phyloP scores from a whole-genome alignment of 2,329 filamentous ascomycete species.

The Claviceps spartinae region DNA sequence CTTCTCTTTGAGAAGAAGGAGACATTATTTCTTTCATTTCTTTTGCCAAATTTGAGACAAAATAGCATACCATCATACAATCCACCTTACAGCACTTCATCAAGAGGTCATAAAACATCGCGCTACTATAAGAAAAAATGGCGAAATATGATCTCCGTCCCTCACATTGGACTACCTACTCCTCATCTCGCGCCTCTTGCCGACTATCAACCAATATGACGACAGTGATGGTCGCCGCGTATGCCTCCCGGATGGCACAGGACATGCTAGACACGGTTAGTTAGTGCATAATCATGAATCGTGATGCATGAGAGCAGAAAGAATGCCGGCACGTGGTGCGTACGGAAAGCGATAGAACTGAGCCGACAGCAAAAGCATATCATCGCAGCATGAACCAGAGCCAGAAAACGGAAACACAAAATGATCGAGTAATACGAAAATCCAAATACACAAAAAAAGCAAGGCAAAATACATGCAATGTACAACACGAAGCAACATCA shows the following conservation, averaged over 20 bases:
- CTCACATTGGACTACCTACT: background rate
- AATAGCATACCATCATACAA: no score
- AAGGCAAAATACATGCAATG: background rate
- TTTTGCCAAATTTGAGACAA: no score
- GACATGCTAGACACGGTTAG: slow-evolving; percentile 39
- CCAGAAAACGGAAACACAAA: no score
- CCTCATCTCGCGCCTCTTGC: slow-evolving; percentile 28
- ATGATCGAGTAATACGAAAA: no score
- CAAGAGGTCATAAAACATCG: background rate
- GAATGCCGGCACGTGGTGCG: no score
- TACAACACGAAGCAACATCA: slow-evolving; percentile 7
- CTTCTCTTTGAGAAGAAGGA: no score
- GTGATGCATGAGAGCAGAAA: no score
- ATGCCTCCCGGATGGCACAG: slow-evolving; percentile 62
- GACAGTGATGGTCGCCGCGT: slow-evolving; percentile 58
- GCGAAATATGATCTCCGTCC: background rate
- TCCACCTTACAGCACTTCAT: background rate
- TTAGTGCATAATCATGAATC: background rate
- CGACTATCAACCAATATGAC: slow-evolving; percentile 51
- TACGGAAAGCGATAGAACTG: no score
- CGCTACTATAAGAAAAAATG: background rate
- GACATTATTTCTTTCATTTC: no score
- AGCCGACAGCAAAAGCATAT: no score
- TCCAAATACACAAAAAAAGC: background rate
- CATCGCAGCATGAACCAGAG: no score